These are phyloP conservation scores for Ophiocordyceps sinensis DNA, from an alignment of 2,329 filamentous ascomycete species.

Conservation along the genomic window DNA sequence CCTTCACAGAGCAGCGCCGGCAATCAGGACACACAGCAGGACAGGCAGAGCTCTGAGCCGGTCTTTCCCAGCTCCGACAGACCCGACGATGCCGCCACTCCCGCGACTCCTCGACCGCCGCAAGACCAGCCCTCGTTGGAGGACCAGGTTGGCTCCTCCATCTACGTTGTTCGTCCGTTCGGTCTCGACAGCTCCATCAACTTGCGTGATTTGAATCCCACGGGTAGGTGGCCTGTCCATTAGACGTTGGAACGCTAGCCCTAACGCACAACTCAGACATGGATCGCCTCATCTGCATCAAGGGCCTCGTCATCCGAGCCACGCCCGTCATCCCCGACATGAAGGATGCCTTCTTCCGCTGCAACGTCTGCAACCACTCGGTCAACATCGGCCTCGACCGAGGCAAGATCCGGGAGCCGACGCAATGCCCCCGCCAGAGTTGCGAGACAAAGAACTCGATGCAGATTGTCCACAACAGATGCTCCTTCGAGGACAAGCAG, in stretches of 20 bases:
- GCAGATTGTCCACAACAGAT: conserved; percentile 96
- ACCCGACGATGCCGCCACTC: conserved; percentile 29
- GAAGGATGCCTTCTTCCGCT: conserved; percentile 97
- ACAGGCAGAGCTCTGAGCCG: conserved; percentile 54
- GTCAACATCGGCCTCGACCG: conserved; percentile 85
- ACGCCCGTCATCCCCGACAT: conserved; percentile 97
- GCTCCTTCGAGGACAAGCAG: conserved; percentile 90
- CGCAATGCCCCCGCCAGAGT: conserved; percentile 66
- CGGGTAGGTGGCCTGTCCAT: conserved; percentile 31
- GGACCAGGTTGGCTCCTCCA: conserved; percentile 62
- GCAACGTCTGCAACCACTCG: conserved; percentile 82
- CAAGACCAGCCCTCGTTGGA: conserved; percentile 48
- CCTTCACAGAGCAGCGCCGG: conserved; percentile 42
- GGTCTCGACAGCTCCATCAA: conserved; percentile 80
- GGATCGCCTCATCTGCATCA: conserved; percentile 90
- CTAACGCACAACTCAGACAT: conserved; percentile 44
- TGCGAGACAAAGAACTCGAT: conserved; percentile 87
- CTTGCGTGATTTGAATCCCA: conserved; percentile 84
- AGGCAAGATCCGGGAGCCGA: conserved; percentile 91
- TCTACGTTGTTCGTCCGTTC: conserved; percentile 80
- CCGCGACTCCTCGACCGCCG: conserved; percentile 21
- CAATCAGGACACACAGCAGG: conserved; percentile 28
- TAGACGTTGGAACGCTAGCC: not conserved
- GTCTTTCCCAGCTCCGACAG: conserved; percentile 69
- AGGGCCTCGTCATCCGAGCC: conserved; percentile 88